phyloP scores from a whole-genome alignment of 2,329 filamentous ascomycete species.

The Huntiella moniliformis region DNA sequence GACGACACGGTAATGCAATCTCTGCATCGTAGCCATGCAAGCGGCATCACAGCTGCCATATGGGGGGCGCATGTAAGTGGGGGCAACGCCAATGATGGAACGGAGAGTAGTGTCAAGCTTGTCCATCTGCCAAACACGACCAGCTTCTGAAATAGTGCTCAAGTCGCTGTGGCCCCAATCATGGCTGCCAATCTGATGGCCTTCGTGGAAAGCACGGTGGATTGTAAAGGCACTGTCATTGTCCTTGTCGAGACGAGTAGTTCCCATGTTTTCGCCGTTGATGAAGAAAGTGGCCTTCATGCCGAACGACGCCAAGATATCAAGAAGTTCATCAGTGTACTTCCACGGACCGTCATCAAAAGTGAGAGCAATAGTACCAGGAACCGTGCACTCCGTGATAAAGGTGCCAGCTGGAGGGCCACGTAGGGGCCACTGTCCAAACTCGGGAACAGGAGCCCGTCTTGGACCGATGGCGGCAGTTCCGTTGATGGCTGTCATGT shows the following conservation, averaged over 20 bases:
- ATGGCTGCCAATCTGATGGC: constrained; percentile 42
- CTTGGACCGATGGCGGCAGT: not conserved
- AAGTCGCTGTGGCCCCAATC: constrained; percentile 30
- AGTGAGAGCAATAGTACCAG: constrained; percentile 25
- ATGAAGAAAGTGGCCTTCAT: constrained; percentile 23
- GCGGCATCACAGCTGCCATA: constrained; percentile 24
- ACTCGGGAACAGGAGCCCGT: not conserved
- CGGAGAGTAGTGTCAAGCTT: constrained; percentile 27
- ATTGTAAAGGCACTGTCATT: constrained; percentile 14
- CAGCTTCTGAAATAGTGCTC: constrained; percentile 18
- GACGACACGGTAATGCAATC: constrained; percentile 35
- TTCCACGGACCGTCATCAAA: constrained; percentile 28
- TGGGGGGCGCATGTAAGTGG: constrained; percentile 27
- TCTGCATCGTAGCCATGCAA: constrained; percentile 19
- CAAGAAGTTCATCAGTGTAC: constrained; percentile 25
- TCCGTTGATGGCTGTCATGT: not conserved
- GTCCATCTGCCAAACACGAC: constrained; percentile 22
- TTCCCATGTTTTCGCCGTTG: constrained; percentile 20
- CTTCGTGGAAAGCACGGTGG: constrained; percentile 29
- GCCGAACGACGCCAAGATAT: constrained; percentile 18
- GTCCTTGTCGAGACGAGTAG: constrained; percentile 13
- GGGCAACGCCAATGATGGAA: constrained; percentile 24
- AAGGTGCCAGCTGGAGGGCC: constrained; percentile 9
- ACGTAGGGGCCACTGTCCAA: not conserved
- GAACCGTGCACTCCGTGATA: constrained; percentile 16